Conservation (phyloP, 2,329 filamentous ascomycete species). For the Penicillium sp. region DNA sequence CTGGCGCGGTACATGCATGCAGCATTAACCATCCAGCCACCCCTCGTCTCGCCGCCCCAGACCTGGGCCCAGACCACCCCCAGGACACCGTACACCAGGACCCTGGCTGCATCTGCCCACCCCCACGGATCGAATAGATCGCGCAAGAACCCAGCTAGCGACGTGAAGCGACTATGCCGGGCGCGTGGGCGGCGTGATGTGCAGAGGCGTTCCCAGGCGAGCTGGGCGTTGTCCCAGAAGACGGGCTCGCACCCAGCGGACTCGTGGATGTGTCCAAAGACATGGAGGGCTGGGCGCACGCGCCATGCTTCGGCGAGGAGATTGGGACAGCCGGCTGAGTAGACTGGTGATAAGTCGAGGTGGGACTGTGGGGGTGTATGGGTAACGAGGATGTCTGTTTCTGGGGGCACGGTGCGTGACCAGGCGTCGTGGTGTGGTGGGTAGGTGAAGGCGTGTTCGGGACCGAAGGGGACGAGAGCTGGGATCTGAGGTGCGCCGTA, state of each 20-base stretch:
- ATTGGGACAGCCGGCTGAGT: constrained; percentile 64
- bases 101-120: constrained; percentile 49
- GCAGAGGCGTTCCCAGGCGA: constrained; percentile 64
- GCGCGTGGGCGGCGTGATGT: constrained; percentile 32
- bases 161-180: constrained; percentile 20
- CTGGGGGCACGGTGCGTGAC: constrained; percentile 63
- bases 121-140: constrained; percentile 35
- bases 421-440: constrained; percentile 62
- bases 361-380: constrained; percentile 75
- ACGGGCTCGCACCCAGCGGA: constrained; percentile 65
- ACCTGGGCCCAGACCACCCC: constrained; percentile 58
- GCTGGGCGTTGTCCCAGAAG: constrained; percentile 71
- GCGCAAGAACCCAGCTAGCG: constrained; percentile 28
- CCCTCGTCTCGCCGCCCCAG: constrained; percentile 52
- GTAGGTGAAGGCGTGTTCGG: constrained; percentile 75
- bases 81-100: constrained; percentile 51
- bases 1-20: constrained; percentile 43
- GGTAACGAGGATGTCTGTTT: constrained; percentile 74
- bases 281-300: constrained; percentile 67
- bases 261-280: constrained; percentile 82
- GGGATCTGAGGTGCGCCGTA: constrained; percentile 82
- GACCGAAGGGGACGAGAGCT: constrained; percentile 58
- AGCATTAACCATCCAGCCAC: constrained; percentile 59
- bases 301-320: constrained; percentile 70
- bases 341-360: constrained; percentile 52